A percentile compares a stretch with the other conserved stretches of the same genome.
Conservation (phyloP, 2,329 filamentous ascomycete species). For the Blastomyces emzantsi region DNA sequence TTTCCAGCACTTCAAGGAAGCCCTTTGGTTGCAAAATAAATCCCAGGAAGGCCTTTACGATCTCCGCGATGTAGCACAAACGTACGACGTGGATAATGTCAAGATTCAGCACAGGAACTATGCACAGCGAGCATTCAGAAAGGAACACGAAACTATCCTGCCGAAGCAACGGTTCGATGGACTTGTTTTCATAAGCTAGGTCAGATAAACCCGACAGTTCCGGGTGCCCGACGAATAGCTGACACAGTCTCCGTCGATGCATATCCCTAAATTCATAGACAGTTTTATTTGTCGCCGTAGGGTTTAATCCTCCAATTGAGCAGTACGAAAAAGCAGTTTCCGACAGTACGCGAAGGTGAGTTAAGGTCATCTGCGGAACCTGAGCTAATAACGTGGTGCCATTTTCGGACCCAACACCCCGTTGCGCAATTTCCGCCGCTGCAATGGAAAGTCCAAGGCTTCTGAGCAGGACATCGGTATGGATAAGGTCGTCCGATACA, state of each 20-base stretch:
- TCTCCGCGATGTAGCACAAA: constrained; percentile 82
- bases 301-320: constrained; percentile 61
- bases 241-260: constrained; percentile 61
- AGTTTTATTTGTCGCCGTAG: constrained; percentile 51
- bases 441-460: constrained; percentile 75
- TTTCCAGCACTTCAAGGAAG: constrained; percentile 28
- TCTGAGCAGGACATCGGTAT: constrained; percentile 36
- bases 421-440: constrained; percentile 82
- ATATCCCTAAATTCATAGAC: constrained; percentile 59
- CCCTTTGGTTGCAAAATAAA: constrained; percentile 38
- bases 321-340: constrained; percentile 85
- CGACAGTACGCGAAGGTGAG: constrained; percentile 76
- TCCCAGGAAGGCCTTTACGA: constrained; percentile 66
- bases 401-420: constrained; percentile 65
- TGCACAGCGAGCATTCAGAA: constrained; percentile 63
- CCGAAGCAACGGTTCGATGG: constrained; percentile 32
- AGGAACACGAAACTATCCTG: constrained; percentile 52
- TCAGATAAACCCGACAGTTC: constrained; percentile 27
- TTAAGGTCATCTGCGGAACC: constrained; percentile 73
- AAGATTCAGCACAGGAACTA: constrained; percentile 57
- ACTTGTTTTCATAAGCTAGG: constrained; percentile 28
- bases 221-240: constrained; percentile 59
- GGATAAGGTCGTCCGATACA: constrained; percentile 40
- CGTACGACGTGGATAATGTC: constrained; percentile 73
- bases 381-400: constrained; percentile 71